A percentile compares a stretch with the other conserved stretches of the same genome.
Conservation (phyloP, 1,139 yeast species). For the Trichomonascaceae sp. region DNA sequence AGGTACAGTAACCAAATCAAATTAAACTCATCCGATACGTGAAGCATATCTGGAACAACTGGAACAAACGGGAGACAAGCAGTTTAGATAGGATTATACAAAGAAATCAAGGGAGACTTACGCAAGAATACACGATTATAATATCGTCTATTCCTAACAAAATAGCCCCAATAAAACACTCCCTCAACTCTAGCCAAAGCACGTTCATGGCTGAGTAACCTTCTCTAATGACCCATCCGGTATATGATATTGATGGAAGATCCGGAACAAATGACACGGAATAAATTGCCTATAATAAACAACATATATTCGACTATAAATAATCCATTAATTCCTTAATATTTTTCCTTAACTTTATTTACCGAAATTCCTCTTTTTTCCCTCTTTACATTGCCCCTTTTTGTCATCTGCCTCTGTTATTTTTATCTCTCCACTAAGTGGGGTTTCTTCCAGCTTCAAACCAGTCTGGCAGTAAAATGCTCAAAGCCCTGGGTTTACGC, state of each 20-base stretch:
- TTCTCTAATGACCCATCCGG: neutral
- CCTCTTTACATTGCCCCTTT: neutral
- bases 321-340: neutral
- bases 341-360: neutral
- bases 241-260: neutral
- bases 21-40: neutral
- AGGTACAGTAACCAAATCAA: neutral
- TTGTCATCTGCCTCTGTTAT: too few species aligned
- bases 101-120: too few species aligned
- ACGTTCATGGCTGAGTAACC: neutral
- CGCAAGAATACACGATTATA: too few species aligned
- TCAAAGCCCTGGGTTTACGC: slow-evolving; percentile 12
- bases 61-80: too few species aligned
- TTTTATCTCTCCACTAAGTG: neutral
- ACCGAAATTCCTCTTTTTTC: neutral
- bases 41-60: neutral
- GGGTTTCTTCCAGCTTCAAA: neutral
- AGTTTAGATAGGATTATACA: too few species aligned
- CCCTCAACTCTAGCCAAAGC: too few species aligned
- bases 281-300: neutral
- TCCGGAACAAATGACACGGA: neutral
- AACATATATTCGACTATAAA: neutral
- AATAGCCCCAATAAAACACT: too few species aligned
- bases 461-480: slow-evolving; percentile 6
- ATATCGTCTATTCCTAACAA: neutral